Evolutionary conservation across 1,284 basidiomycete species (phyloP).

Genomic region (Ganoderma sp.): DNA sequence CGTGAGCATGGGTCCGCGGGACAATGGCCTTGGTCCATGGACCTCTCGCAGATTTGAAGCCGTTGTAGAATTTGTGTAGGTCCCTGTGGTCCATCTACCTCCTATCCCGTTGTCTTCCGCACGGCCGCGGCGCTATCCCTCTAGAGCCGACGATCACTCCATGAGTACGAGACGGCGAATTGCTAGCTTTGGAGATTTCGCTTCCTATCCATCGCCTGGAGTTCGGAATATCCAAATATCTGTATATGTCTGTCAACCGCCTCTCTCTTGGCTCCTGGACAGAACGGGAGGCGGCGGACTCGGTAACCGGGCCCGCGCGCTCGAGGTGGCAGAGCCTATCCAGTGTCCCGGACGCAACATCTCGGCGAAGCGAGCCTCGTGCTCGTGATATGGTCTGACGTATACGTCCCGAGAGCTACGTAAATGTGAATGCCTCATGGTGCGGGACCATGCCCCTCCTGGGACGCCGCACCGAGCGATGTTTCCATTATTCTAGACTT

Average conservation of each 20-base stretch:
- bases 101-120: not conserved
- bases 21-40: constrained; percentile 7
- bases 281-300: not conserved
- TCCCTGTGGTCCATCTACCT: not conserved
- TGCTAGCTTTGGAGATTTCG: not conserved
- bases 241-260: not conserved
- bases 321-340: not conserved
- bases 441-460: not conserved
- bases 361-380: constrained; percentile 9
- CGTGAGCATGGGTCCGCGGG: not conserved
- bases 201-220: not conserved
- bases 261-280: not conserved
- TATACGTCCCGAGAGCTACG: not conserved
- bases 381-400: not conserved
- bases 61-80: not conserved
- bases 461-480: not conserved
- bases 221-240: not conserved
- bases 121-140: not conserved
- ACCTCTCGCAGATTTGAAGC: not conserved
- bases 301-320: not conserved
- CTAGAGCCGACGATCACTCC: not conserved
- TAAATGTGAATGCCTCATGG: not conserved
- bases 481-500: not conserved
- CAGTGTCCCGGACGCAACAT: not conserved
- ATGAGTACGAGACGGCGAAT: not conserved